These are phyloP conservation scores for Talaromyces sp. DNA, from an alignment of 2,329 filamentous ascomycete genomes.

Conservation along the genomic window DNA sequence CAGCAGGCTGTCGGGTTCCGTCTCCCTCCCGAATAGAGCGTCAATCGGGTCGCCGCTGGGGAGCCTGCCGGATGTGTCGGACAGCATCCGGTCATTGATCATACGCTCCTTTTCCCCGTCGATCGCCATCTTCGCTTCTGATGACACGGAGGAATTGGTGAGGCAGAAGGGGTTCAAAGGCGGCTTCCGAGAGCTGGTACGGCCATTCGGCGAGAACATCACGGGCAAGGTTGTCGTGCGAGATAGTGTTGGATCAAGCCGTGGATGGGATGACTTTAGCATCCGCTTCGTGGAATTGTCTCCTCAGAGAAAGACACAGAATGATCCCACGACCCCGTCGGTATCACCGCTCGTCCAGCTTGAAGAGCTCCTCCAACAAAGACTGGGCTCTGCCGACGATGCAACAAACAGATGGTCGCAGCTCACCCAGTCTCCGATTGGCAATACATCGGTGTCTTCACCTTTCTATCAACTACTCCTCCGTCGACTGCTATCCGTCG, in stretches of 20 bases:
- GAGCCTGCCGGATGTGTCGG: conserved; percentile 48
- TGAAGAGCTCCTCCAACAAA: conserved; percentile 74
- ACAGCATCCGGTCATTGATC: conserved; percentile 62
- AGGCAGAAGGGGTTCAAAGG: conserved; percentile 77
- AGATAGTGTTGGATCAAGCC: conserved; percentile 82
- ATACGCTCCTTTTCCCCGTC: conserved; percentile 84
- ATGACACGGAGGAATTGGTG: conserved; percentile 76
- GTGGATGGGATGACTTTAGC: conserved; percentile 82
- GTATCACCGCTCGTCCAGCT: conserved; percentile 51
- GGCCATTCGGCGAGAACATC: conserved; percentile 86
- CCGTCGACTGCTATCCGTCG: conserved; percentile 72
- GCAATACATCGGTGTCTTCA: conserved; percentile 50
- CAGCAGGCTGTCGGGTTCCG: conserved; percentile 56
- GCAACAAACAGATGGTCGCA: conserved; percentile 27
- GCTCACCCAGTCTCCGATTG: conserved; percentile 24
- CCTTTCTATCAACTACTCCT: conserved; percentile 85
- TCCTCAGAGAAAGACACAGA: conserved; percentile 32
- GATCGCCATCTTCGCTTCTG: conserved; percentile 79
- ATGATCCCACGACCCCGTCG: conserved; percentile 34
- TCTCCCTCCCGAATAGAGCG: conserved; percentile 43
- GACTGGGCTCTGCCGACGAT: conserved; percentile 71
- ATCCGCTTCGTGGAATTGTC: conserved; percentile 77
- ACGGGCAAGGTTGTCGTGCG: conserved; percentile 84
- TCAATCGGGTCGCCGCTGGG: conserved; percentile 46
- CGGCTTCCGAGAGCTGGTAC: conserved; percentile 77